Evolutionary conservation across 1,139 yeast genomes (phyloP), one percentile per base, ranked within the genome.

Genomic region (Wickerhamomyces sp.): DNA sequence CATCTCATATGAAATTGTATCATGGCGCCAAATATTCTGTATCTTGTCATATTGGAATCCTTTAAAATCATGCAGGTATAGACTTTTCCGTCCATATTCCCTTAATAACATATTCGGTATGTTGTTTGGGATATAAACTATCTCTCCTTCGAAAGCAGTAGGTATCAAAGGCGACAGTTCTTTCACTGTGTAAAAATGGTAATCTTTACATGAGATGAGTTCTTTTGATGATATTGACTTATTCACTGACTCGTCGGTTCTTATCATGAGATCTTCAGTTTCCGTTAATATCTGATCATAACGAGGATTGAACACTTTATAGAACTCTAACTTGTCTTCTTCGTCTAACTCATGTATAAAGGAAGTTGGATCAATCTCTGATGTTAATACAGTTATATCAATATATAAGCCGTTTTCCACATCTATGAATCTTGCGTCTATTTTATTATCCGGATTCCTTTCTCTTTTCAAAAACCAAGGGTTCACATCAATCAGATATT

Each of bases 191-290:
- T 69, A 76, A 46, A 66, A 73, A 52, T 77, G 81, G 43, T 67
- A 59, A 49, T 77, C 74, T 43, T 74, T 69, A 49, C 82, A 76
- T 44, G 74, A 73, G 39, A 60, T 62, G 18, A 75, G 44, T 24
- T 43, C 40, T 2, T 31, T 24, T 1, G 21, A 48, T 36, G 22
- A 54, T 49, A 14, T 38, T 26, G 22, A 51, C 38, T 17, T 7
- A 24, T 67, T 78, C 32, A 67, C 80, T 2, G 74, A 82, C 13
- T 56, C 85, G 52, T 67, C 79, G 0, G 87, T 85, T 1, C 67
- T 85, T 1, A 78, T 80, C 48, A 76, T 85, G 0, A 88, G 95
- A 0, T 95, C 95, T 15, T 40, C 44, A 56, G 61, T 51, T 47
- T 42, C 57, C 14, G 55, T 47, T 2, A 38, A 37, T 20, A 54